Percentiles rank a stretch among this genome's conserved stretches.
Evolutionary conservation across 768 basidiomycete genomes (phyloP).

Genomic region (Tulasnella sp.): DNA sequence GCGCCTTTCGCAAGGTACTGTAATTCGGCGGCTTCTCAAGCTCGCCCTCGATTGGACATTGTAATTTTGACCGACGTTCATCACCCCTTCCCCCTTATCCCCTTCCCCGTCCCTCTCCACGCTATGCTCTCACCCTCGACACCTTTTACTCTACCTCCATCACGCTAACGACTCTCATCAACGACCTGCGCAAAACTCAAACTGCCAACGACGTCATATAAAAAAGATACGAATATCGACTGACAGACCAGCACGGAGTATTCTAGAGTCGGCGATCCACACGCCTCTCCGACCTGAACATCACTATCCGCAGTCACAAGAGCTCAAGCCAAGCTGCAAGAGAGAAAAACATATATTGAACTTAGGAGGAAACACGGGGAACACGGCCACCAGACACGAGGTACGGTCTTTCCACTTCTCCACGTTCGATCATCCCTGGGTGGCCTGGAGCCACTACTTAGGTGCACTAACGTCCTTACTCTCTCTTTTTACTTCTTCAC

Average conservation of each 20-base stretch:
- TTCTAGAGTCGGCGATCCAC: background rate
- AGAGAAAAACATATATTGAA: background rate
- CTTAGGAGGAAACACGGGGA: background rate
- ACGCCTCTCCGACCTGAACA: background rate
- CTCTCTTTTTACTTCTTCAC: background rate
- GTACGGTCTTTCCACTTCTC: background rate
- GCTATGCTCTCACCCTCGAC: conserved; percentile 1
- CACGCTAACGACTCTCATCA: background rate
- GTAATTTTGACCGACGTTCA: background rate
- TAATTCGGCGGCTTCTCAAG: background rate
- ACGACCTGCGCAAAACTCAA: background rate
- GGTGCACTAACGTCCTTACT: background rate
- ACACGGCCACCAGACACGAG: background rate
- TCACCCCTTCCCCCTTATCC: background rate
- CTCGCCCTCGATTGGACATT: background rate
- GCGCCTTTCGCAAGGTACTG: background rate
- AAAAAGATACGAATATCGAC: background rate
- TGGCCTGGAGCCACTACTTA: background rate
- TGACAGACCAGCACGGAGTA: background rate
- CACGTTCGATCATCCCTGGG: background rate
- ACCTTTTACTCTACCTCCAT: background rate
- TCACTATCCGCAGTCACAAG: background rate
- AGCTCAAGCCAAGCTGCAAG: background rate
- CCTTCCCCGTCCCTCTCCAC: background rate
- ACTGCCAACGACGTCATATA: background rate